Percentiles rank a stretch among this genome's conserved stretches.
phyloP scores from a whole-genome alignment of 192 early-diverging fungal species.

The Backusella liffmaniae region DNA sequence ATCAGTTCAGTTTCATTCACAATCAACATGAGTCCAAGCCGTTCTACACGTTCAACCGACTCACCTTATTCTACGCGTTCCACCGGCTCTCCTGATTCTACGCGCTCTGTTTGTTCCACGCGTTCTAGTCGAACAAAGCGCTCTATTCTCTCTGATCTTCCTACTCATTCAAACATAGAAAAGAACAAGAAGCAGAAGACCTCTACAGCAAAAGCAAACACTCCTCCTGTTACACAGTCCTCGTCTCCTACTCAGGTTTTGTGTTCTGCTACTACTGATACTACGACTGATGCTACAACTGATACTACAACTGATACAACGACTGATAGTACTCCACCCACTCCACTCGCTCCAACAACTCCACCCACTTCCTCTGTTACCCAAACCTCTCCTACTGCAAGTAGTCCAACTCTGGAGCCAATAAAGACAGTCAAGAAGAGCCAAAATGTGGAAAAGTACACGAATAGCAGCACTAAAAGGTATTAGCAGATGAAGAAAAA shows the following conservation, averaged over 20 bases:
- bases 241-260: no score
- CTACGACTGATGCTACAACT: no score
- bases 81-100: no score
- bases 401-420: not conserved
- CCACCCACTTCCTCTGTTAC: not conserved
- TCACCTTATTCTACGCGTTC: no score
- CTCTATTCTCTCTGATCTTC: no score
- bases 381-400: not conserved
- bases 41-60: not conserved
- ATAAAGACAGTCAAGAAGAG: conserved; percentile 21
- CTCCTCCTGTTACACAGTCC: no score
- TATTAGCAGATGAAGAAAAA: conserved; percentile 14
- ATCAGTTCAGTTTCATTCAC: no score
- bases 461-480: conserved; percentile 62
- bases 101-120: no score
- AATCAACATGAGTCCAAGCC: conserved; percentile 16
- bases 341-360: not conserved
- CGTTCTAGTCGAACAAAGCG: no score
- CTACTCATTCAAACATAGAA: not conserved
- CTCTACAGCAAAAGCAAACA: no score
- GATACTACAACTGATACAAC: no score
- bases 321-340: not conserved
- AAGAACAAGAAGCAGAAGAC: not conserved
- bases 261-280: no score
- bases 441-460: conserved; percentile 15